Base-by-base conservation (phyloP, 352 stramenopile species). In the Pythium volutum region DNA sequence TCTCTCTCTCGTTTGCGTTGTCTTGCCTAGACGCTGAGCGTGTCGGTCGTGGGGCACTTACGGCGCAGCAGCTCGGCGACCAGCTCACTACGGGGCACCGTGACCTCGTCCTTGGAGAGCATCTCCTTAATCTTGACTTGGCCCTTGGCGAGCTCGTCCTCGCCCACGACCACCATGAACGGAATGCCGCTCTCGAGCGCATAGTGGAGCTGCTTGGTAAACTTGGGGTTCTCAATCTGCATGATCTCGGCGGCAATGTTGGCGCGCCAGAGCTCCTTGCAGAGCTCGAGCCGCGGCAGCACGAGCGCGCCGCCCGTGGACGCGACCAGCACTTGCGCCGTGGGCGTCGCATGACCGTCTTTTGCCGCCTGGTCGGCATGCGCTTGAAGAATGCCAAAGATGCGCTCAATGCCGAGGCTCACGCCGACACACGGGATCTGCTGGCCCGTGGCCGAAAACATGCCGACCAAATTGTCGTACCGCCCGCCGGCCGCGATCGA, bases 381-480 rank as follows among this genome's bases (percentile, higher is more conserved):
- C 41, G 75, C 79, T 70, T 99, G 96, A 58, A 99, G 97, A 46
- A 99, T 98, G 64, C 97, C 96, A 64, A 99, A 99, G 49, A 99
- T 97, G 59, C 97, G 91, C 75, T 99, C 97, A 56, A 99, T 99
- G 59, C 97, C 97, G 67, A 99, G 95, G 77, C 89, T 98, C 49
- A 99, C 95, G 51, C 97, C 97, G 1, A 99, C 97, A 70, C 97
- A 99, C 33, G 97, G 97, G 55, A 98, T 99, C 66, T 98, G 81
- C 70, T 97, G 90, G 29, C 90, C 91, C 61, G 81, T 95, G 66
- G 92, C 89, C 38, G 91, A 97, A 75, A 98, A 98, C 93, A 98
- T 98, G 48, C 96, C 97, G 20, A 99, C 97, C 25, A 99, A 85
- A 61, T 98, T 98, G 74, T 99, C 97, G 79, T 99, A 99, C 53